Conservation (phyloP, 2,329 filamentous ascomycete genomes). For the Fusarium redolens region DNA sequence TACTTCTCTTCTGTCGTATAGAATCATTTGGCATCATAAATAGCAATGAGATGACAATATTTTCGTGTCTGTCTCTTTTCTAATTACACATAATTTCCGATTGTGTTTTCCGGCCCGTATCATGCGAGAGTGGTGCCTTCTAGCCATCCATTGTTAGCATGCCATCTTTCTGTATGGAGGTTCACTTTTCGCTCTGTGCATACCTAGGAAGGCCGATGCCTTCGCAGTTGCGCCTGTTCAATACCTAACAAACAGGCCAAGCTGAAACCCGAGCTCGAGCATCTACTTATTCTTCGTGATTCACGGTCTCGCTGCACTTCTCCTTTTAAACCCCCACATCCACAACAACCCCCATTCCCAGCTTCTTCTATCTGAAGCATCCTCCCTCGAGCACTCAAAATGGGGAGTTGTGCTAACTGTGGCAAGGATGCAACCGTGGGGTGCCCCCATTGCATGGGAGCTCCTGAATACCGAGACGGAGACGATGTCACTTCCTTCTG, state of each 20-base stretch:
- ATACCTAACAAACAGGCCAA: not conserved
- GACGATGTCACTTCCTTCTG: slow-evolving; percentile 13
- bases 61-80: not conserved
- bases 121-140: not conserved
- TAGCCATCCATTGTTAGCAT: not conserved
- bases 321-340: not conserved
- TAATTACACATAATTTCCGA: too few relatives aligned
- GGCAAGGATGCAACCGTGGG: not conserved
- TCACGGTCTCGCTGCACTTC: not conserved
- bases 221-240: not conserved
- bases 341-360: not conserved
- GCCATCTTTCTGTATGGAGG: not conserved
- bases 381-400: not conserved
- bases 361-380: not conserved
- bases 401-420: slow-evolving; percentile 17
- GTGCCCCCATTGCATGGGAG: slow-evolving; percentile 4
- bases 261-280: not conserved
- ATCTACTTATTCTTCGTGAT: not conserved
- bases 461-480: slow-evolving; percentile 24
- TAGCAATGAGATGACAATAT: not conserved
- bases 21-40: not conserved
- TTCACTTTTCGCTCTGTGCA: not conserved
- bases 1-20: not conserved
- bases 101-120: not conserved
- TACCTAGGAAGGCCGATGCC: not conserved